Percentiles rank a stretch among this genome's conserved stretches.
Evolutionary conservation across 2,329 filamentous ascomycete species (phyloP).

Genomic region (Dactylellina leptospora): DNA sequence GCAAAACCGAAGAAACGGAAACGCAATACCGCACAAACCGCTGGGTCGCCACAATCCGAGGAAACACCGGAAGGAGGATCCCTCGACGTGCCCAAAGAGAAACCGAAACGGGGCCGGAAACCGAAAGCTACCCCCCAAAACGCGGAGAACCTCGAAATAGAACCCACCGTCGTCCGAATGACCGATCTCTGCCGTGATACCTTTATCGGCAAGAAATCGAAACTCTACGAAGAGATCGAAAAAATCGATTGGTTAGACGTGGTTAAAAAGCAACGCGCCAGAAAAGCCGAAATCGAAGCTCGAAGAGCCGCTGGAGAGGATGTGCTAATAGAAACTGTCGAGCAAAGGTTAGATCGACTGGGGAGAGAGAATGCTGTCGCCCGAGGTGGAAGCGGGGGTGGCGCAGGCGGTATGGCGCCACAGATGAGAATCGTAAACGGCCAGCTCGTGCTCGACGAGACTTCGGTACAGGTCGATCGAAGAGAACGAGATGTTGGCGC

Average conservation of each 20-base stretch:
- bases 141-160: constrained; percentile 70
- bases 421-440: constrained; percentile 75
- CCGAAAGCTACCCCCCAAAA: constrained; percentile 70
- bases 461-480: constrained; percentile 73
- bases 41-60: background rate
- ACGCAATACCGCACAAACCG: constrained; percentile 3
- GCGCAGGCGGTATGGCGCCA: constrained; percentile 61
- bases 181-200: constrained; percentile 75
- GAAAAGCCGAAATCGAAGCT: constrained; percentile 58
- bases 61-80: constrained; percentile 11
- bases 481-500: constrained; percentile 70
- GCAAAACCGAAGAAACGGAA: constrained; percentile 30
- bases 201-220: constrained; percentile 77
- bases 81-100: constrained; percentile 9
- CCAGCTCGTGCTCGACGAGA: constrained; percentile 75
- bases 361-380: constrained; percentile 47
- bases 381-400: constrained; percentile 53
- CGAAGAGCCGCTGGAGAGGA: constrained; percentile 58
- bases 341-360: constrained; percentile 54
- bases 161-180: constrained; percentile 75
- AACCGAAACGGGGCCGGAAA: constrained; percentile 53
- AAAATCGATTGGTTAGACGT: constrained; percentile 70
- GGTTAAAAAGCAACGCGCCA: constrained; percentile 60
- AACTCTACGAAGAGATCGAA: constrained; percentile 75
- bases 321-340: constrained; percentile 55